Conservation (phyloP, 176 grass and related monocot species). For the Raddia guianensis region DNA sequence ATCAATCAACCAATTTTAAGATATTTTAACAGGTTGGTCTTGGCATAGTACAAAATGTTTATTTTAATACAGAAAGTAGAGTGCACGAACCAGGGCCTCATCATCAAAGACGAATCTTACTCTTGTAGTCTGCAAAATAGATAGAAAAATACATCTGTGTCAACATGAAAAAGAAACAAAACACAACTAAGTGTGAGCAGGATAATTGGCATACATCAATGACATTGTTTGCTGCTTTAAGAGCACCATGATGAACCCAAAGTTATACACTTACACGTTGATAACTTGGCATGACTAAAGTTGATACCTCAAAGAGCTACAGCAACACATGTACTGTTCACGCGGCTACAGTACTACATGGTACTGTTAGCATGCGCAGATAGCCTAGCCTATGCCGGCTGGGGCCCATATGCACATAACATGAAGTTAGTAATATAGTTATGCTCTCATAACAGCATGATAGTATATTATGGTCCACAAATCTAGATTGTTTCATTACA, state of each 20-base stretch:
- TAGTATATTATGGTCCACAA: slow-evolving; percentile 5
- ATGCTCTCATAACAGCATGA: background rate
- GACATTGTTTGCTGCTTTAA: background rate
- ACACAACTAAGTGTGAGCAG: background rate
- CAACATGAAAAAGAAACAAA: slow-evolving; percentile 12
- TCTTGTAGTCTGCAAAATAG: slow-evolving; percentile 77
- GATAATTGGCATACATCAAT: background rate
- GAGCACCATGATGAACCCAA: background rate
- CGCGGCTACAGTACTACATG: too few relatives aligned
- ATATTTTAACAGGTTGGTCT: background rate
- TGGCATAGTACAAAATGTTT: slow-evolving; percentile 3
- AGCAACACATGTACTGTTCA: too few relatives aligned
- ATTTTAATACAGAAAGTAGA: slow-evolving; percentile 31
- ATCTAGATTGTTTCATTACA: background rate
- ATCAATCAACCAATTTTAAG: slow-evolving; percentile 6
- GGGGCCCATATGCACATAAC: background rate
- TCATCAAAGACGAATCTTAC: slow-evolving; percentile 91
- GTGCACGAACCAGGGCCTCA: slow-evolving; percentile 75
- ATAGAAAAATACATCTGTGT: slow-evolving; percentile 27
- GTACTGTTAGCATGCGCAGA: too few relatives aligned
- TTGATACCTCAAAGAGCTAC: too few relatives aligned
- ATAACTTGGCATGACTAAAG: too few relatives aligned
- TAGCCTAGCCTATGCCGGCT: too few relatives aligned
- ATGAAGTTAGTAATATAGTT: background rate
- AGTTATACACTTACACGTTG: background rate